Percentiles rank a stretch among this genome's conserved stretches.
Conservation (phyloP, 306 rosid species). For the Cucumis hystrix region DNA sequence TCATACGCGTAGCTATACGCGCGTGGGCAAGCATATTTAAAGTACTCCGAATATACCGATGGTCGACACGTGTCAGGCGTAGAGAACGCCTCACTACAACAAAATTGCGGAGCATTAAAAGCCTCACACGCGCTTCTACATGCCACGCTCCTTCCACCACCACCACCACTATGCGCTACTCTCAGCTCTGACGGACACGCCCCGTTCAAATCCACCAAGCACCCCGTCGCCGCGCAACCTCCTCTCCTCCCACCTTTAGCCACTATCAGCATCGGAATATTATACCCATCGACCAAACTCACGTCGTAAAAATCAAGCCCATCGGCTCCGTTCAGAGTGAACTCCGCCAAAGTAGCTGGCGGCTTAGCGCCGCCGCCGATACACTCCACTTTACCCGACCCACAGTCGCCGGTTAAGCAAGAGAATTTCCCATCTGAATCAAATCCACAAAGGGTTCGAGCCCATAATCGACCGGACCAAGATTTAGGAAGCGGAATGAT, state of each 20-base stretch:
- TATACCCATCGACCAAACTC: slow-evolving; percentile 86
- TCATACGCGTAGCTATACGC: slow-evolving; percentile 96
- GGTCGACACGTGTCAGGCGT: slow-evolving; percentile 88
- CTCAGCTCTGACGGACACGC: slow-evolving; percentile 46
- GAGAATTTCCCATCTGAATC: slow-evolving; percentile 47
- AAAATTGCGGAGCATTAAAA: slow-evolving; percentile 64
- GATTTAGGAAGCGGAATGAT: slow-evolving; percentile 40
- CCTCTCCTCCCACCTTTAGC: slow-evolving; percentile 62
- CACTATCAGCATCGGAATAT: slow-evolving; percentile 70
- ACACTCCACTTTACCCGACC: slow-evolving; percentile 61
- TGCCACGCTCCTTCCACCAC: slow-evolving; percentile 34
- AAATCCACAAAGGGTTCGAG: slow-evolving; percentile 49
- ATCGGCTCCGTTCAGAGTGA: slow-evolving; percentile 75
- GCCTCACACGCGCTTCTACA: slow-evolving; percentile 98
- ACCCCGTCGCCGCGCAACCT: slow-evolving; percentile 78
- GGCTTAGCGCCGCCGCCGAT: slow-evolving; percentile 70
- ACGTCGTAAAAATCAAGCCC: slow-evolving; percentile 91
- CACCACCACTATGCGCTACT: slow-evolving; percentile 27
- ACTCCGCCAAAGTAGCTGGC: slow-evolving; percentile 84
- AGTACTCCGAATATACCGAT: slow-evolving; percentile 38
- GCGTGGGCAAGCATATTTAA: slow-evolving; percentile 88
- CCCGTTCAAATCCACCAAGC: slow-evolving; percentile 68
- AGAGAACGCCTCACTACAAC: slow-evolving; percentile 64
- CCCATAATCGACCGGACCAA: slow-evolving; percentile 98
- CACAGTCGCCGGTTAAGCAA: slow-evolving; percentile 78